Conservation (phyloP, 1,139 yeast genomes). For the Protomyces pachydermus region DNA sequence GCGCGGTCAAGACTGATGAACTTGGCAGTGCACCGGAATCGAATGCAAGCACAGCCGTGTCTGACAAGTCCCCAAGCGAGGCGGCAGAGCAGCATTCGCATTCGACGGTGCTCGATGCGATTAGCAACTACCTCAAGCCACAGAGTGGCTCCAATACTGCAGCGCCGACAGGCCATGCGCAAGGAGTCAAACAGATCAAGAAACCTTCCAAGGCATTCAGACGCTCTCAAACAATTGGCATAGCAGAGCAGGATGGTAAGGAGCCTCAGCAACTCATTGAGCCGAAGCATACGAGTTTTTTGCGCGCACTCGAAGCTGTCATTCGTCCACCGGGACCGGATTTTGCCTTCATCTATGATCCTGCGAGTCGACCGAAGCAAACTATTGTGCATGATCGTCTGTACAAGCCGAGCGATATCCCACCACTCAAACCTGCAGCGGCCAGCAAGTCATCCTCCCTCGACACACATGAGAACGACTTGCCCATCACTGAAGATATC, state of each 20-base stretch:
- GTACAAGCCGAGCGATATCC: slow-evolving; percentile 62
- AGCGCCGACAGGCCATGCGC: not conserved
- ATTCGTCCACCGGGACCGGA: slow-evolving; percentile 86
- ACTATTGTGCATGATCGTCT: slow-evolving; percentile 71
- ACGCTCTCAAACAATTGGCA: slow-evolving; percentile 37
- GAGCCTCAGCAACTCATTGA: slow-evolving; percentile 31
- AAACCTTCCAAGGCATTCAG: slow-evolving; percentile 38
- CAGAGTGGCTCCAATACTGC: not conserved
- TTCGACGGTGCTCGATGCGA: not conserved
- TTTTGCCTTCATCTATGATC: slow-evolving; percentile 62
- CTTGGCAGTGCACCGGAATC: not conserved
- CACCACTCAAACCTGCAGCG: slow-evolving; percentile 42
- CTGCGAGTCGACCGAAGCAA: slow-evolving; percentile 45
- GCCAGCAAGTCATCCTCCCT: not conserved
- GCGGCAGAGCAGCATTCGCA: not conserved
- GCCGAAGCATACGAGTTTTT: slow-evolving; percentile 59
- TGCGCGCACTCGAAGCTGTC: slow-evolving; percentile 77
- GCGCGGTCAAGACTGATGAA: not conserved
- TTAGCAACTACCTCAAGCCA: not conserved
- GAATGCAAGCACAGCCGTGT: not conserved
- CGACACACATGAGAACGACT: not conserved
- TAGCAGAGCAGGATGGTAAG: slow-evolving; percentile 33
- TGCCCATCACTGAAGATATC: not conserved
- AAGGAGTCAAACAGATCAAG: not conserved
- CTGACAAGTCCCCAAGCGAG: not conserved